Evolutionary conservation across 768 basidiomycete species (phyloP), one percentile per base, ranked within the genome.

Genomic region (Trametes elegans): DNA sequence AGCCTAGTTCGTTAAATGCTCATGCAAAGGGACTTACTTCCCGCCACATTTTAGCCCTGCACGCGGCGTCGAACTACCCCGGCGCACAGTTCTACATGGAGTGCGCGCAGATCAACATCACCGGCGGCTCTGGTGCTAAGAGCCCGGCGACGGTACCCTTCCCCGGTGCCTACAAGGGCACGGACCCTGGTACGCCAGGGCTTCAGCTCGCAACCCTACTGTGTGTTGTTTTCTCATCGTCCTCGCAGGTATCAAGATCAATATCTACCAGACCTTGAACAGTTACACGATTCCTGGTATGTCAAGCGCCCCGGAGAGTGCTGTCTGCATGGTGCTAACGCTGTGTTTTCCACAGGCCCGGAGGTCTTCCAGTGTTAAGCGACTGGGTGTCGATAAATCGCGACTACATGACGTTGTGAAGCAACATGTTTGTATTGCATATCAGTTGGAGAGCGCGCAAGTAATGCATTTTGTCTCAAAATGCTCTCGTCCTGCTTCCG

Each of bases 51-150:
- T 5, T 36, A 79, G 78, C 77, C 41, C 67, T 80, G 29, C 79
- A 77, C 59, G 74, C 67, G 10, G 79, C 77, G 0, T 51, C 59
- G 4, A 70, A 59, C n/a, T 81, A 80, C 58, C 79, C 79, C 35
- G 81, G 81, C 27, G 81, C 82, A 2, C 57, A 58, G 36, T 58
- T 58, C 46, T 58, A 58, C 39, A 53, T 53, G 47, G 52, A 58
- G 34, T 58, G 68, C 62, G 68, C 68, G 5, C 70, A 71, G 61
- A 59, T 74, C 57, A 58, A 59, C 26, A 64, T 70, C 38, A 66
- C 64, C 21, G 70, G 69, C 28, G 66, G 69, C 10, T 69, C 69
- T 32, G 66, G 49, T 55, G 64, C 57, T 41, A 59, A 66, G 18
- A 46, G 42, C 8, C 70, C 71, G 7, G 57, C 68, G 7, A 70